Conservation (phyloP, 352 stramenopile species). For the Globisporangium rhizosaccharum region DNA sequence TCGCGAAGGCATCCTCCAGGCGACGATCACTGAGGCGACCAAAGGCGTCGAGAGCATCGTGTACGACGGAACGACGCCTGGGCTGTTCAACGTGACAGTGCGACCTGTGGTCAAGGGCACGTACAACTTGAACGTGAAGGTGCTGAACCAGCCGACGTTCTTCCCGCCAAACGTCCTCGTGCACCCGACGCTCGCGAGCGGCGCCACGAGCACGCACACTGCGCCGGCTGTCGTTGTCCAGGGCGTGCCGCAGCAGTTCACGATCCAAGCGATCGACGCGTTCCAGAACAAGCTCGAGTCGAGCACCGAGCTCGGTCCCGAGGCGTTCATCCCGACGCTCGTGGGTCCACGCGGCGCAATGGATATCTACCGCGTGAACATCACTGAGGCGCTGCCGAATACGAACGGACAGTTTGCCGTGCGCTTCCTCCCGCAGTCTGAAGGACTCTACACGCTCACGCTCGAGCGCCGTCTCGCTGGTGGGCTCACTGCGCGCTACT, state of each 20-base stretch:
- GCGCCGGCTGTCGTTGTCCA: conserved; percentile 75
- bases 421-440: conserved; percentile 68
- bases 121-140: conserved; percentile 55
- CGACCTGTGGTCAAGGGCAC: conserved; percentile 74
- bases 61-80: conserved; percentile 50
- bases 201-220: conserved; percentile 67
- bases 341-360: conserved; percentile 22
- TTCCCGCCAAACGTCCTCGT: conserved; percentile 78
- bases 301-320: conserved; percentile 47
- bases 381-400: conserved; percentile 60
- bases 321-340: conserved; percentile 59
- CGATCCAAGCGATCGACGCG: conserved; percentile 85
- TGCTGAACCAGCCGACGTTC: conserved; percentile 42
- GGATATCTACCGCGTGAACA: conserved; percentile 36
- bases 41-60: conserved; percentile 71
- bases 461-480: conserved; percentile 75
- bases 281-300: conserved; percentile 91
- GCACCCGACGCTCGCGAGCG: conserved; percentile 64
- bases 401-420: conserved; percentile 86
- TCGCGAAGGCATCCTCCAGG: conserved; percentile 50
- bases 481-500: conserved; percentile 91
- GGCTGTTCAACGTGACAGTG: conserved; percentile 81
- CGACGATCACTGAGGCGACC: conserved; percentile 36
- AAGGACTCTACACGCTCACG: conserved; percentile 77
- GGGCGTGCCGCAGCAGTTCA: conserved; percentile 70